These are phyloP conservation scores for Metarhizium rileyi DNA, from an alignment of 2,329 filamentous ascomycete species.

Conservation along the genomic window DNA sequence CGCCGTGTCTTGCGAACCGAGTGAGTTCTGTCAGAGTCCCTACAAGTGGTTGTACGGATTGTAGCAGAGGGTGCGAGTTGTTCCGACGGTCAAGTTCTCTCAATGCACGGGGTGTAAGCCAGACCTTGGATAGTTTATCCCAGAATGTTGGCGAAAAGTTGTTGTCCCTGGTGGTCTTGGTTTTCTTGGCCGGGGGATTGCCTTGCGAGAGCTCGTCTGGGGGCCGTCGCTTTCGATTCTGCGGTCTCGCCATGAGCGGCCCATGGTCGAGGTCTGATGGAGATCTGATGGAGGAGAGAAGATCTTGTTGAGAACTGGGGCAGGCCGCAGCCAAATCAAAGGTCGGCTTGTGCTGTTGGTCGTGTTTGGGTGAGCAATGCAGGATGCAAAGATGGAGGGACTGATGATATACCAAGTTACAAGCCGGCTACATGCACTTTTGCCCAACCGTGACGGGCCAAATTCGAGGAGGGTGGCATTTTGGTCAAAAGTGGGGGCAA, in stretches of 20 bases:
- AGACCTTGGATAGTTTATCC: not conserved
- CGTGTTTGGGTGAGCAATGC: too few species aligned
- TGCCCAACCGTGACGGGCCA: too few species aligned
- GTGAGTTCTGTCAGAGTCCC: not conserved
- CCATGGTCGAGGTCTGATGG: not conserved
- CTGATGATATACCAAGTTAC: too few species aligned
- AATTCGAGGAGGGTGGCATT: too few species aligned
- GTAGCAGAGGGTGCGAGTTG: not conserved
- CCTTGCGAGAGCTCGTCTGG: not conserved
- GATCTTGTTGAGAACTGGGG: too few species aligned
- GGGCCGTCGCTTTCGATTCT: not conserved
- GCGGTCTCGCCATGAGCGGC: not conserved
- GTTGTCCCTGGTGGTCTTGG: not conserved
- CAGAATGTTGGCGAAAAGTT: not conserved
- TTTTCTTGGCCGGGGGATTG: not conserved
- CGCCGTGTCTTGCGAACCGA: not conserved
- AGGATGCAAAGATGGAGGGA: too few species aligned
- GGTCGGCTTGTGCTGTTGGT: not conserved
- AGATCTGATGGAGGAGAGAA: not conserved
- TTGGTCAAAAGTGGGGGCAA: too few species aligned
- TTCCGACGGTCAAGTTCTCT: not conserved
- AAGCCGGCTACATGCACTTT: too few species aligned
- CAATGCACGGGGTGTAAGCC: not conserved
- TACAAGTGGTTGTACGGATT: not conserved
- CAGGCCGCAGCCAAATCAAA: not conserved